phyloP scores from a whole-genome alignment of 2,329 filamentous ascomycete species.

The Penicillium sclerotiorum region DNA sequence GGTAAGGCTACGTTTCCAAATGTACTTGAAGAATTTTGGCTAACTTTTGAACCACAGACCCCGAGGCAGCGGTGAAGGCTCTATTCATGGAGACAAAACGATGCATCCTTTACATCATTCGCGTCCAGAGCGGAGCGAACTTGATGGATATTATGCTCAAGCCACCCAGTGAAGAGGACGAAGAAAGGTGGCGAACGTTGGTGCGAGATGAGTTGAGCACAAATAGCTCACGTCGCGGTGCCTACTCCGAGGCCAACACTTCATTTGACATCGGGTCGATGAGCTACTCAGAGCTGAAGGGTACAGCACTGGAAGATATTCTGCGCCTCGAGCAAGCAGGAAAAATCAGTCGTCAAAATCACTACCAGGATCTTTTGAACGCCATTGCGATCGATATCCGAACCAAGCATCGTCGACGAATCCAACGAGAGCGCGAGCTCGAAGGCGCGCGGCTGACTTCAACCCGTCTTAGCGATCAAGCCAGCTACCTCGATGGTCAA shows the following conservation, averaged over 20 bases:
- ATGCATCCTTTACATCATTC: constrained; percentile 95
- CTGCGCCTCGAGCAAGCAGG: constrained; percentile 84
- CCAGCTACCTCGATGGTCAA: constrained; percentile 89
- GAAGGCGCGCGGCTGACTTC: constrained; percentile 61
- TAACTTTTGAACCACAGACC: constrained; percentile 57
- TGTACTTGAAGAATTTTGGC: neutral
- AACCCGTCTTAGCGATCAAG: constrained; percentile 60
- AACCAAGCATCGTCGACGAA: constrained; percentile 88
- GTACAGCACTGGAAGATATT: constrained; percentile 90
- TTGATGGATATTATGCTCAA: constrained; percentile 96
- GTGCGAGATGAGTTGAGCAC: constrained; percentile 78
- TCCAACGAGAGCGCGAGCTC: constrained; percentile 88
- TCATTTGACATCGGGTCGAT: constrained; percentile 87
- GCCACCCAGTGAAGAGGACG: constrained; percentile 82
- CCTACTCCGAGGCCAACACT: constrained; percentile 83
- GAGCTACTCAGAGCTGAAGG: constrained; percentile 89
- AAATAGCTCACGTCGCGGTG: constrained; percentile 71
- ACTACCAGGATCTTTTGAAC: constrained; percentile 97
- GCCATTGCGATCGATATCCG: constrained; percentile 95
- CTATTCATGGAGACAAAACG: constrained; percentile 98
- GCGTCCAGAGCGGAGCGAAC: constrained; percentile 87
- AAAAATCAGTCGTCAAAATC: constrained; percentile 81
- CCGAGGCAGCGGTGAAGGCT: constrained; percentile 86
- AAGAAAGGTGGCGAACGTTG: constrained; percentile 80
- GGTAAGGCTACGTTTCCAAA: constrained; percentile 43